phyloP scores from a whole-genome alignment of 139 green algal species.

The Cymbomonas tetramitiformis region DNA sequence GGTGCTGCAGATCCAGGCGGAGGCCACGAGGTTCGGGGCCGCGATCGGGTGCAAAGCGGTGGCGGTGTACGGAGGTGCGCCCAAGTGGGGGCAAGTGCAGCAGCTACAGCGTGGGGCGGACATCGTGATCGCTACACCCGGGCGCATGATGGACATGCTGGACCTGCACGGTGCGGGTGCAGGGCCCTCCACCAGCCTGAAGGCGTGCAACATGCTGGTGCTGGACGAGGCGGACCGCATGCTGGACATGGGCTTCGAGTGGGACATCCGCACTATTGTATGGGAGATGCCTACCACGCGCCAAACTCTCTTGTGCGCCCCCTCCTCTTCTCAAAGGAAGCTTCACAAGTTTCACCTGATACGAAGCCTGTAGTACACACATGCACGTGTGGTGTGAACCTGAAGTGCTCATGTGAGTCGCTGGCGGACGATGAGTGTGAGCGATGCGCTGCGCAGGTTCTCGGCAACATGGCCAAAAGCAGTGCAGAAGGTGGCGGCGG shows the following conservation, averaged over 20 bases:
- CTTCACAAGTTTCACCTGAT: no score
- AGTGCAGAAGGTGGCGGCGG: conserved; percentile 27
- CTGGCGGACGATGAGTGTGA: no score
- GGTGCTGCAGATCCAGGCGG: conserved; percentile 31
- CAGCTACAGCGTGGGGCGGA: conserved; percentile 40
- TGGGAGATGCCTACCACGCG: no score
- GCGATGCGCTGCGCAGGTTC: no score
- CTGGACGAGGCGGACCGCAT: conserved; percentile 31
- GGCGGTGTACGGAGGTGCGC: conserved; percentile 33
- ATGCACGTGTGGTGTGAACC: no score
- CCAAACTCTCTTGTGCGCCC: no score
- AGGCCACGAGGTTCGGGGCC: conserved; percentile 30
- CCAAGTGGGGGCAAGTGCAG: conserved; percentile 24
- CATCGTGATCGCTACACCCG: conserved; percentile 29
- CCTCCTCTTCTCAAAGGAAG: no score
- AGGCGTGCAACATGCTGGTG: conserved; percentile 5
- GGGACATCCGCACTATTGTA: conserved; percentile 47
- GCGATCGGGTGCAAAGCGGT: conserved; percentile 19
- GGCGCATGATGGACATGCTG: conserved; percentile 36
- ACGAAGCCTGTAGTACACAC: no score
- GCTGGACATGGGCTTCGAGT: conserved; percentile 39
- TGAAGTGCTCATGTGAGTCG: no score
- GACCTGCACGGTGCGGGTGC: conserved; percentile 23
- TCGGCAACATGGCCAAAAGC: conserved; percentile 40
- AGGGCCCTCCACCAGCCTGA: conserved; percentile 25